phyloP scores from a whole-genome alignment of 2,329 filamentous ascomycete species.

The Xylaria digitata region DNA sequence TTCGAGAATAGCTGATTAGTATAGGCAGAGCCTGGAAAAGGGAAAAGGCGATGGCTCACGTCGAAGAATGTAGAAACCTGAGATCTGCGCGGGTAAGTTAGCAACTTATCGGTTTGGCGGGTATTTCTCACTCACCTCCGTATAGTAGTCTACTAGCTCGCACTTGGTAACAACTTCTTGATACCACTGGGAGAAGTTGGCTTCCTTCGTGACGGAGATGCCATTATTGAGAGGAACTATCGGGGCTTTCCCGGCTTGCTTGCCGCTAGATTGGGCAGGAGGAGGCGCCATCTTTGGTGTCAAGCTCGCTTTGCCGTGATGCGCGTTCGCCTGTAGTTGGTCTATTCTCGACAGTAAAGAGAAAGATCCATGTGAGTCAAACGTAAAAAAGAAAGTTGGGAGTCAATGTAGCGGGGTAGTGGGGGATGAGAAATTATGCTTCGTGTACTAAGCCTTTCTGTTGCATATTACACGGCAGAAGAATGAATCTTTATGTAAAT shows the following conservation, averaged over 20 bases:
- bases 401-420: constrained; percentile 25
- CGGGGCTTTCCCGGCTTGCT: constrained; percentile 16
- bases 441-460: constrained; percentile 3
- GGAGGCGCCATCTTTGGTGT: constrained; percentile 19
- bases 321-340: constrained; percentile 5
- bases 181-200: constrained; percentile 93
- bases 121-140: constrained; percentile 49
- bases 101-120: constrained; percentile 22
- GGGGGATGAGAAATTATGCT: constrained; percentile 4
- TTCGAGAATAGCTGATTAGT: constrained; percentile 31
- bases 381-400: constrained; percentile 22
- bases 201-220: constrained; percentile 38
- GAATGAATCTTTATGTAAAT: background rate
- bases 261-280: constrained; percentile 2
- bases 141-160: constrained; percentile 97
- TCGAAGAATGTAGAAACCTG: constrained; percentile 95
- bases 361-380: constrained; percentile 16
- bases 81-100: constrained; percentile 71
- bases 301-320: background rate
- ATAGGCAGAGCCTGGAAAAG: constrained; percentile 2
- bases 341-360: background rate
- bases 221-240: constrained; percentile 23
- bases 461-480: constrained; percentile 4
- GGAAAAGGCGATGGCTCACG: constrained; percentile 51
- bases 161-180: constrained; percentile 97